Evolutionary conservation across 768 basidiomycete genomes (phyloP), one percentile per base, ranked within the genome.

Genomic region (Cystobasidiopsis lactophilus): DNA sequence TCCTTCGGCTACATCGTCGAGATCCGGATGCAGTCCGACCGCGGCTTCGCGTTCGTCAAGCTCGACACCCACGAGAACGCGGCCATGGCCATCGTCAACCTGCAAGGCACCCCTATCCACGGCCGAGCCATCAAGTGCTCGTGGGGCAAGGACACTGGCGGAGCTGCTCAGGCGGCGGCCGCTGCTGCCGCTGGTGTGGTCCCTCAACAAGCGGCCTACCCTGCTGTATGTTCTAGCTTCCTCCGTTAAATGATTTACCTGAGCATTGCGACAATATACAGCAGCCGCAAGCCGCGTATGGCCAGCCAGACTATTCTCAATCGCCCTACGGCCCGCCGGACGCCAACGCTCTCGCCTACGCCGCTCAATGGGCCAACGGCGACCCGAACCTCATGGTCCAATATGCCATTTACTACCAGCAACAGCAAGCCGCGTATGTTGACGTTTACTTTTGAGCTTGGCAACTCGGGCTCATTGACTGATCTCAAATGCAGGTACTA

Each of bases 31-130:
- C 93, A 96, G 68, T 79, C 93, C 56, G 91, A 96, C 72, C 81
- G 91, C 58, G 91, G 91, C 41, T 98, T 96, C 66, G 91, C 93
- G 2, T 96, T 96, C 64, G 88, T 98, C 66, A 96, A 96, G 70
- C 75, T 96, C 52, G 93, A 98, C 69, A 86, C 86, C 49, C 91
- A 96, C 67, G 88, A 96, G 66, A 88, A 95, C 66, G 91, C 91
- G 51, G 91, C 93, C 7, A 80, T 86, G 78, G 91, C 91, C 37
- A 98, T 98, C 63, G 82, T 91, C 56, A 86, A 95, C 66, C 72
- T 98, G 49, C 85, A 91, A 67, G 89, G 91, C 51, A 84, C 88
- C 70, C 83, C 86, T 74, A 85, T 98, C 26, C 93, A 98, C 59
- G 91, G 91, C 45, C 71, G 93, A 37, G 86, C 89, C 7, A 85